A percentile compares a stretch with the other conserved stretches of the same genome.
Evolutionary conservation across 2,329 filamentous ascomycete species (phyloP).

Genomic region (Xylariaceae sp.): DNA sequence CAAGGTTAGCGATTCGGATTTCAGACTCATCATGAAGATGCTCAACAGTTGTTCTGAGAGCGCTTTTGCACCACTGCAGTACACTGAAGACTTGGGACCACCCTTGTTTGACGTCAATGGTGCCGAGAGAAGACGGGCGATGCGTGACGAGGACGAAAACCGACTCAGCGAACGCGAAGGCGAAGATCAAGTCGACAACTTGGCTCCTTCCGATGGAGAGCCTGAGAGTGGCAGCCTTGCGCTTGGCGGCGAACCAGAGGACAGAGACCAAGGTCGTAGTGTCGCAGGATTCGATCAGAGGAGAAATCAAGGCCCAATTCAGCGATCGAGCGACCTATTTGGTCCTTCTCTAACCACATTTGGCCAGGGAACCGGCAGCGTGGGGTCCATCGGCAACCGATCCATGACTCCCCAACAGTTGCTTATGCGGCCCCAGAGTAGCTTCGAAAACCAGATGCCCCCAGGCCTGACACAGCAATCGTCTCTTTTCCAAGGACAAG

Average conservation of each 20-base stretch:
- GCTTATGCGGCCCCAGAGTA: slow-evolving; percentile 60
- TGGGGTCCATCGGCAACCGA: slow-evolving; percentile 61
- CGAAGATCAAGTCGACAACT: slow-evolving; percentile 42
- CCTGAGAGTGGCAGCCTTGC: slow-evolving; percentile 80
- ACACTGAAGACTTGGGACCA: slow-evolving; percentile 45
- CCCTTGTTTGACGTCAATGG: slow-evolving; percentile 80
- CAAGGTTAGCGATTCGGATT: slow-evolving; percentile 16
- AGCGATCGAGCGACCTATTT: slow-evolving; percentile 58
- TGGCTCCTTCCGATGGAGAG: slow-evolving; percentile 62
- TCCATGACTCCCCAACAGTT: slow-evolving; percentile 78
- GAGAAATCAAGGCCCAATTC: slow-evolving; percentile 69
- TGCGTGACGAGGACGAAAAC: slow-evolving; percentile 67
- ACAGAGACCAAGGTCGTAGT: slow-evolving; percentile 56
- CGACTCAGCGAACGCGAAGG: slow-evolving; percentile 46
- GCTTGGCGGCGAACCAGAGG: slow-evolving; percentile 88
- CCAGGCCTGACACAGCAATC: slow-evolving; percentile 50
- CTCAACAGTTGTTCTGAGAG: slow-evolving; percentile 29
- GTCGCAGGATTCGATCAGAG: slow-evolving; percentile 51
- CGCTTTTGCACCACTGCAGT: slow-evolving; percentile 30
- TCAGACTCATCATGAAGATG: slow-evolving; percentile 20
- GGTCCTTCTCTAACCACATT: slow-evolving; percentile 50
- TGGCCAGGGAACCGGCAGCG: slow-evolving; percentile 43
- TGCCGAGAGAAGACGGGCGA: slow-evolving; percentile 73
- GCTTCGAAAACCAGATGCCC: slow-evolving; percentile 58
- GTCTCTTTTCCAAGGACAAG: slow-evolving; percentile 61